Base-by-base conservation (phyloP, 2,329 filamentous ascomycete genomes). In the Diaporthe vaccinii region DNA sequence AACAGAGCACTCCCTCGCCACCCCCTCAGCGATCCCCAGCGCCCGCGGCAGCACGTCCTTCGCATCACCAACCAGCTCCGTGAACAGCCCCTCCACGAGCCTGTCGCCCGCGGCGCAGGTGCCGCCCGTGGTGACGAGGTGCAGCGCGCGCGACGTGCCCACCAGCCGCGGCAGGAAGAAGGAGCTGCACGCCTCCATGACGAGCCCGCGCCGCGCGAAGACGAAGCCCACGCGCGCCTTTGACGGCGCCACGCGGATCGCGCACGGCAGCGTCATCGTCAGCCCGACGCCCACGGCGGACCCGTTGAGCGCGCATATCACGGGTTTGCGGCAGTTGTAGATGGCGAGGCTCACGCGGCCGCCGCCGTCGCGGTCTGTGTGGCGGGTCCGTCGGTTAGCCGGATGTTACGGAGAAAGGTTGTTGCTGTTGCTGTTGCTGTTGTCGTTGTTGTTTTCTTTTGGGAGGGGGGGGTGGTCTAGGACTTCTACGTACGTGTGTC, bases 141-240 rank as follows among this genome's bases (percentile, higher is more conserved):
- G 90, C 81, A 93, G 84, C 0, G 93, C 92, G 77, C 89, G 88
- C 20, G 88, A 89, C 73, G 89, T 85, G 74, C 94, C 93, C 76
- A 95, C 88, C 36, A 95, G 85, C 0, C 92, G 89, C 3, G 93
- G 93, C 49, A 95, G 86, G 85, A 94, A 95, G 83, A 89, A 95
- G 12, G 90, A 92, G 69, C 89, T 91, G 80, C 90, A 92, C 0
- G 92, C 93, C 83, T 96, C 94, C 89, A 94, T 92, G 75, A 91
- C 87, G 79, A 95, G 87, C 1, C 93, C 93, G 58, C 93, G 88
- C 36, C 93, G 89, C 34, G 89, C 87, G 82, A 95, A 96, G 25
- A 95, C 93, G 81, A 95, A 94, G 71, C 93, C 93, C 77, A 95
- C 89, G 80, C 93, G 93, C 2, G 93, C 91, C 15, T 85, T 83